Base-by-base conservation (phyloP, 805 yeast genomes). In the Saccharomyces jurei region DNA sequence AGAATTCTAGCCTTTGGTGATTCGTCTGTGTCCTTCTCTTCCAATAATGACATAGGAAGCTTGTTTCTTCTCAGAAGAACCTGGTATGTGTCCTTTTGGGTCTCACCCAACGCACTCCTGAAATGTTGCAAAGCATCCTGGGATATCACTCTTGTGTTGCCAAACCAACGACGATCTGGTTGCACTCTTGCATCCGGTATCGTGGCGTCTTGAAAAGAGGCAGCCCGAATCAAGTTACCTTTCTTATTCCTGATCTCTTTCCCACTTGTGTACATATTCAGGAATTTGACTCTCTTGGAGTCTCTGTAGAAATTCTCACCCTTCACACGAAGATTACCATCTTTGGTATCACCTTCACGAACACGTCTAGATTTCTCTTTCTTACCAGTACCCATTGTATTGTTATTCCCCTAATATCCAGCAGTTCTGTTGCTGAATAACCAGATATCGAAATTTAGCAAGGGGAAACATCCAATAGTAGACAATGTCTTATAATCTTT, bases 81-180 rank as follows among this genome's bases (percentile, higher is more conserved):
- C 65, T 91, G 95, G 70, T 90, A 92, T 4, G 84, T 76, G 65
- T 92, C 96, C 61, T 84, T 78, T 63, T 85, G 81, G 64, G 86
- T 87, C 58, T 86, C 96, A 50, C 94, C 95, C 74, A 92, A 78
- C 8, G 97, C 97, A 61, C 88, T 94, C 70, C 99, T 80, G 75
- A 92, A 92, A 74, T 94, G 98, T 29, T 86, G 77, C 64, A 92
- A 76, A 1, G 98, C 97, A 77, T 94, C 97, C 71, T 92, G 99
- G 4, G 97, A 92, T 66, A 92, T 92, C 46, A 92, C 99, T 67
- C 99, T 82, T 13, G 99, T 89, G 73, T 90, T 94, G 50, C 97
- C 97, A 68, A 94, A 94, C 99, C 98, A 92, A 68, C 95, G 82
- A 71, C 96, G 82, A 71, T 92, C 92, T 6, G 99, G 98, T 68